These are phyloP conservation scores for Cercophora sp. DNA, from an alignment of 495 filamentous ascomycete species.

Conservation along the genomic window DNA sequence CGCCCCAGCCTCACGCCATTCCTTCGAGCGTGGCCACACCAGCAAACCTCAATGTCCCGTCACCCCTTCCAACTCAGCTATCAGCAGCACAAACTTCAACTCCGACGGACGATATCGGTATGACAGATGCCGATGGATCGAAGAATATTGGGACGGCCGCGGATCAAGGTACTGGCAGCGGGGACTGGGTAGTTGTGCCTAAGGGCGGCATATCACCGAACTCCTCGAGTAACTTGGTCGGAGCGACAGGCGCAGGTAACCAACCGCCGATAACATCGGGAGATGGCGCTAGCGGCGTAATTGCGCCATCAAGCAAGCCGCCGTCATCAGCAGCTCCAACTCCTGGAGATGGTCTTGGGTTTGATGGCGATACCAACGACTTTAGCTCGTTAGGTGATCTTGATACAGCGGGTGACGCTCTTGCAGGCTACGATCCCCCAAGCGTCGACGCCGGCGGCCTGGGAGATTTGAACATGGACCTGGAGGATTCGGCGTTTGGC, in stretches of 20 bases:
- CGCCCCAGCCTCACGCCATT: constrained; percentile 39
- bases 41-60: constrained; percentile 35
- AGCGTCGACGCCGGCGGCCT: constrained; percentile 32
- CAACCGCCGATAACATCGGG: not conserved
- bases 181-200: constrained; percentile 55
- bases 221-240: constrained; percentile 21
- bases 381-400: constrained; percentile 52
- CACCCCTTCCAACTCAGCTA: constrained; percentile 25
- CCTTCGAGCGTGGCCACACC: constrained; percentile 48
- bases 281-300: not conserved
- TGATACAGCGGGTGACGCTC: constrained; percentile 46
- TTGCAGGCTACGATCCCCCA: constrained; percentile 37
- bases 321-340: constrained; percentile 39
- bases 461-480: constrained; percentile 42
- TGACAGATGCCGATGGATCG: constrained; percentile 31
- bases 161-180: constrained; percentile 41
- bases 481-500: constrained; percentile 55
- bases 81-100: constrained; percentile 14
- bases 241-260: constrained; percentile 10
- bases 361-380: constrained; percentile 44
- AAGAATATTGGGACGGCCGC: constrained; percentile 24
- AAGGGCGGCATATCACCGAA: constrained; percentile 33
- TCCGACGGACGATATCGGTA: constrained; percentile 26
- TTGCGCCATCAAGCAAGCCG: constrained; percentile 29
- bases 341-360: constrained; percentile 29